phyloP scores from a whole-genome alignment of 2,329 filamentous ascomycete species.

The Allantophomopsis lycopodina region DNA sequence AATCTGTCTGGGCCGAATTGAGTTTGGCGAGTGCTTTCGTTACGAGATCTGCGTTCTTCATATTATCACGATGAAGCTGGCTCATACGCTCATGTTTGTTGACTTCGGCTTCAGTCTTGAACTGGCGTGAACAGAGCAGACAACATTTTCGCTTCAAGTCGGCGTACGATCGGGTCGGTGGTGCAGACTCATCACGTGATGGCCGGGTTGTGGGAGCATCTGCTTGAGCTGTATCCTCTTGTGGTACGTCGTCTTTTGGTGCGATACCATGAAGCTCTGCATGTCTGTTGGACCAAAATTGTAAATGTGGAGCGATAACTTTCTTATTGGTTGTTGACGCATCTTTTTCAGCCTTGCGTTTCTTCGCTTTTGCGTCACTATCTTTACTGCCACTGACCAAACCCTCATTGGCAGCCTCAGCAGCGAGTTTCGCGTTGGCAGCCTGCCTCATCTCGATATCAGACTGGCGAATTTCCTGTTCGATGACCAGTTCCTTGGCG shows the following conservation, averaged over 20 bases:
- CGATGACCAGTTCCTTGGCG: slow-evolving; percentile 48
- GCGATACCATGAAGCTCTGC: slow-evolving; percentile 47
- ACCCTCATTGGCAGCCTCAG: slow-evolving; percentile 21
- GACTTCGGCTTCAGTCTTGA: slow-evolving; percentile 37
- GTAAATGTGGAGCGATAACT: slow-evolving; percentile 47
- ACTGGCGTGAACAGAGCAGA: slow-evolving; percentile 45
- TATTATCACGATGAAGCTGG: slow-evolving; percentile 38
- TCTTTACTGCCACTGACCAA: slow-evolving; percentile 20
- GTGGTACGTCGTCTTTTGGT: slow-evolving; percentile 20
- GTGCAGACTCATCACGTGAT: slow-evolving; percentile 10
- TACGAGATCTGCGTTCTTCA: slow-evolving; percentile 33
- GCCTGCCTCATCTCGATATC: slow-evolving; percentile 12
- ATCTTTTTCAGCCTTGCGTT: slow-evolving; percentile 38
- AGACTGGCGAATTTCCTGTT: slow-evolving; percentile 30
- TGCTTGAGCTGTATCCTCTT: slow-evolving; percentile 15
- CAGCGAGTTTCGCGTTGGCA: slow-evolving; percentile 20
- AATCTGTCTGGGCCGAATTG: slow-evolving; percentile 13
- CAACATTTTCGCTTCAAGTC: slow-evolving; percentile 43
- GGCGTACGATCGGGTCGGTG: slow-evolving; percentile 39
- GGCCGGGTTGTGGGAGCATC: slow-evolving; percentile 7
- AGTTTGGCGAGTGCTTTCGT: slow-evolving; percentile 23
- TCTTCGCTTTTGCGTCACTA: slow-evolving; percentile 28
- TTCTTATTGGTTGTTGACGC: slow-evolving; percentile 24
- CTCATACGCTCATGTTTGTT: slow-evolving; percentile 45
- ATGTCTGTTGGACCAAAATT: slow-evolving; percentile 60